Evolutionary conservation across 805 yeast genomes (phyloP), one percentile per base, ranked within the genome.

Genomic region (Starmerella vitae): DNA sequence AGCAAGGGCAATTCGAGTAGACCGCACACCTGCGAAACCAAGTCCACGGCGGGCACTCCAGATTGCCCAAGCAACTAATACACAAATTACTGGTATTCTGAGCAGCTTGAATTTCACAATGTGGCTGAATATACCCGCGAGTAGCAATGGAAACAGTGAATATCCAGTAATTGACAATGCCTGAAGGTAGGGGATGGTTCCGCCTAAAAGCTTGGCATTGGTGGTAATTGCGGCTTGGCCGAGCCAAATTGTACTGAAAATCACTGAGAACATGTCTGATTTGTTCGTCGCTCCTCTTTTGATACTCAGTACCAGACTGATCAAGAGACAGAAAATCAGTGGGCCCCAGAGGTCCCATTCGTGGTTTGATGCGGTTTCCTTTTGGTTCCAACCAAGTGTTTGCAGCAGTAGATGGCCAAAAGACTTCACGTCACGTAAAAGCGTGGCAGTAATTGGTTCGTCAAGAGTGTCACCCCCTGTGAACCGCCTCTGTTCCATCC

Each of bases 131-230:
- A 69, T 36, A 9, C 75, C 70, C 0, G 76, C 73, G 8, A 71
- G 51, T 3, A 74, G 68, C 28, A 78, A 63, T 9, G 85, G 85
- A 57, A 77, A 78, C 54, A 74, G 58, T 12, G 78, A 73, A 61
- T 77, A 77, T 1, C 85, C 85, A 5, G 76, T 68, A 21, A 81
- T 76, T 44, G 79, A 72, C 37, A 78, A 62, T 3, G 83, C 83
- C 34, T 74, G 72, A 62, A 78, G 64, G 51, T 73, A 76, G 2
- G 81, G 74, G 29, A 77, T 73, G 14, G 72, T 63, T 4, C 74
- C 74, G 13, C 74, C 74, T 7, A 77, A 60, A 22, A 77, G 62
- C 55, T 77, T 79, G 50, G 76, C 73, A 56, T 77, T 78, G 44
- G 75, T 53, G 1, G 83, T 78, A 37, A 75, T 70, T 19, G 74